Conservation (phyloP, 495 filamentous ascomycete species). For the Umbilicaria muhlenbergii region DNA sequence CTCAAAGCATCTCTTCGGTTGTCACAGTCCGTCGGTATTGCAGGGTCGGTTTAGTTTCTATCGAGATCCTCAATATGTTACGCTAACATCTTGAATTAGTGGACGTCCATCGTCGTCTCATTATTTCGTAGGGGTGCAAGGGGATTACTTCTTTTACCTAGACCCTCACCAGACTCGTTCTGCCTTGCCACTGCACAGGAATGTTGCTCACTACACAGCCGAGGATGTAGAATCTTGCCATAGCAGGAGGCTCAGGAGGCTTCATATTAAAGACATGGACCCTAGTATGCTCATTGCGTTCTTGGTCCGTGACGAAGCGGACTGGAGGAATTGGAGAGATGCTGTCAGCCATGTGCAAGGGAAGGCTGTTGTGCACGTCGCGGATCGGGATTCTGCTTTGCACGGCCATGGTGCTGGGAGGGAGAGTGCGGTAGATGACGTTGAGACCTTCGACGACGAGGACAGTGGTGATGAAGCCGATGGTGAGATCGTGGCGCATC, state of each 20-base stretch:
- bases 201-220: conserved; percentile 37
- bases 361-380: conserved; percentile 74
- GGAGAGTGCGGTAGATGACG: conserved; percentile 69
- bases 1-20: conserved; percentile 68
- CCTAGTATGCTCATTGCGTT: conserved; percentile 99
- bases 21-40: conserved; percentile 85
- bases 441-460: conserved; percentile 72
- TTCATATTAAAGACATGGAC: conserved; percentile 88
- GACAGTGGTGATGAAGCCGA: conserved; percentile 23
- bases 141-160: conserved; percentile 78
- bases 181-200: conserved; percentile 39
- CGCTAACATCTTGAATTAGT: conserved; percentile 23
- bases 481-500: conserved; percentile 10
- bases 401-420: conserved; percentile 39
- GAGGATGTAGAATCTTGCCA: conserved; percentile 77
- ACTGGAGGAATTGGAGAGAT: conserved; percentile 71
- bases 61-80: background rate
- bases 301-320: conserved; percentile 62
- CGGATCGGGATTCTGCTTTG: conserved; percentile 42
- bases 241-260: conserved; percentile 63
- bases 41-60: conserved; percentile 51
- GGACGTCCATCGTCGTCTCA: conserved; percentile 90
- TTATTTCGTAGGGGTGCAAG: conserved; percentile 95
- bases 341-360: conserved; percentile 52
- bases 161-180: conserved; percentile 77